phyloP scores from a whole-genome alignment of 2,329 filamentous ascomycete species.

The Penicillium sclerotiorum region DNA sequence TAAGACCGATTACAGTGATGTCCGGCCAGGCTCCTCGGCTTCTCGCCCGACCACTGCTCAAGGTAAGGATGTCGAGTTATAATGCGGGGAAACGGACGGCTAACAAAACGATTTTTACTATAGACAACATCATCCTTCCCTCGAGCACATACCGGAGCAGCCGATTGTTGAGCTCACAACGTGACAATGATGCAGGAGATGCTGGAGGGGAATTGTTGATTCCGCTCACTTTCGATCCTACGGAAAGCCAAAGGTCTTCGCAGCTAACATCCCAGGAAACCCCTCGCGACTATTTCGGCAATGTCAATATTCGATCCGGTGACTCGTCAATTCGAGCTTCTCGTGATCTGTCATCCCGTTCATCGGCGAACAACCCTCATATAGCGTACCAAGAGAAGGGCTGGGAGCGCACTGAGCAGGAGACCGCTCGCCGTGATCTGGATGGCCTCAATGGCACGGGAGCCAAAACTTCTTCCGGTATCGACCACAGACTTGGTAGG shows the following conservation, averaged over 20 bases:
- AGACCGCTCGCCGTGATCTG: constrained; percentile 32
- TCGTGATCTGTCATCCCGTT: constrained; percentile 30
- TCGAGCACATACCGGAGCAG: constrained; percentile 77
- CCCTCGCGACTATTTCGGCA: constrained; percentile 61
- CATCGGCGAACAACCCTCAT: constrained; percentile 65
- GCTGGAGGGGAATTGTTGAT: constrained; percentile 73
- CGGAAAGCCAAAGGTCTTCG: constrained; percentile 58
- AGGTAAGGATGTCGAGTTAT: constrained; percentile 30
- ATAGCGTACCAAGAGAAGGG: constrained; percentile 89
- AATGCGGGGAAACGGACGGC: not conserved
- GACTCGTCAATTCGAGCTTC: constrained; percentile 29
- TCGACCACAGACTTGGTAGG: constrained; percentile 57
- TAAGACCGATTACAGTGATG: constrained; percentile 22
- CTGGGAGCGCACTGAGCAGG: constrained; percentile 60
- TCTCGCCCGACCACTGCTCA: constrained; percentile 31
- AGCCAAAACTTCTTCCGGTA: constrained; percentile 21
- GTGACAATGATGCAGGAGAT: constrained; percentile 57
- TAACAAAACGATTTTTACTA: not conserved
- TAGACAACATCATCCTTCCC: constrained; percentile 69
- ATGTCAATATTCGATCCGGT: constrained; percentile 31
- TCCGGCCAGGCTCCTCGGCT: constrained; percentile 26
- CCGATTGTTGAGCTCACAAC: constrained; percentile 64
- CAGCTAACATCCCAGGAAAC: constrained; percentile 45
- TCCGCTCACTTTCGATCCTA: constrained; percentile 73
- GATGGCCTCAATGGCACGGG: constrained; percentile 29